Percentiles rank a stretch among this genome's conserved stretches.
Conservation (phyloP, 495 filamentous ascomycete genomes). For the Staphylotrichum tortipilum region DNA sequence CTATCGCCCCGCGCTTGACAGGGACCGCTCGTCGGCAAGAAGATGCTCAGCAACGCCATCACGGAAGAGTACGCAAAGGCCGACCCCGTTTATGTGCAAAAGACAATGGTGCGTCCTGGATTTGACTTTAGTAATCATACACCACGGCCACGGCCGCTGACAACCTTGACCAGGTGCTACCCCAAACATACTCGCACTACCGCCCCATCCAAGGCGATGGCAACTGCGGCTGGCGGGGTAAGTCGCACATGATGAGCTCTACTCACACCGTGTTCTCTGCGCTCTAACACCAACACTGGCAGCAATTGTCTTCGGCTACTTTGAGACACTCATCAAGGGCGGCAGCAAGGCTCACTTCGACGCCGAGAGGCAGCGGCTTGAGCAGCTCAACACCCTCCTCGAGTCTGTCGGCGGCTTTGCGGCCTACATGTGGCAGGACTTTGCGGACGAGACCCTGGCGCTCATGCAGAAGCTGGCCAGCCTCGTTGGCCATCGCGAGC, state of each 20-base stretch:
- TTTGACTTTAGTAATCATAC: too few relatives aligned
- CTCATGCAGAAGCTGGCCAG: constrained; percentile 54
- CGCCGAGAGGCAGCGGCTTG: constrained; percentile 61
- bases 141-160: too few relatives aligned
- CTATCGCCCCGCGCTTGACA: constrained; percentile 26
- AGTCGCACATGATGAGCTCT: too few relatives aligned
- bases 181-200: constrained; percentile 76
- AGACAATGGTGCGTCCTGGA: constrained; percentile 65
- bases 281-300: constrained; percentile 13
- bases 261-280: too few relatives aligned
- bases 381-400: constrained; percentile 60
- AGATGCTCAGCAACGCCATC: constrained; percentile 67
- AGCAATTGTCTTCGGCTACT: constrained; percentile 92
- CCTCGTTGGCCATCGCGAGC: constrained; percentile 43
- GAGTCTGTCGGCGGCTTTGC: constrained; percentile 56
- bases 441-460: constrained; percentile 63
- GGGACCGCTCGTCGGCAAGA: constrained; percentile 76
- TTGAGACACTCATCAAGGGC: constrained; percentile 66
- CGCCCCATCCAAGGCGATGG: constrained; percentile 87
- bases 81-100: constrained; percentile 73
- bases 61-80: constrained; percentile 85
- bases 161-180: constrained; percentile 52
- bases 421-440: constrained; percentile 67
- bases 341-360: constrained; percentile 56
- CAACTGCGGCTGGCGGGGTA: constrained; percentile 97